A percentile compares a stretch with the other conserved stretches of the same genome.
phyloP scores from a whole-genome alignment of 371 early-diverging fungal genomes.

The Saksenaea oblongispora region DNA sequence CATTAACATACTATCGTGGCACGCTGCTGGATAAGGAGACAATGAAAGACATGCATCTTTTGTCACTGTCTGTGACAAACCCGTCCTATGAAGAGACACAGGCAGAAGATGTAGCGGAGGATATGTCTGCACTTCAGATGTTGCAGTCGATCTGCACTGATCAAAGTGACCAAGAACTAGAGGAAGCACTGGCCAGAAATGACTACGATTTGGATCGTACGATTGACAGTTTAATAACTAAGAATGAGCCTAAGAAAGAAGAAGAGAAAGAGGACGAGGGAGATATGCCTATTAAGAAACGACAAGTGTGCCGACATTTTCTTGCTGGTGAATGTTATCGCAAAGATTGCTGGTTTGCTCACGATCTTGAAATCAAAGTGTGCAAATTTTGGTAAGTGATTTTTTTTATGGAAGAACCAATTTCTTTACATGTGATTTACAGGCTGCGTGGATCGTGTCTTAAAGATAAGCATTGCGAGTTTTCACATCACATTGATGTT shows the following conservation, averaged over 20 bases:
- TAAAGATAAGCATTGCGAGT: slow-evolving; percentile 72
- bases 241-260: not conserved
- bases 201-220: slow-evolving; percentile 57
- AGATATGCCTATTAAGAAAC: slow-evolving; percentile 23
- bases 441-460: slow-evolving; percentile 70
- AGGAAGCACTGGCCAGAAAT: slow-evolving; percentile 37
- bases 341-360: slow-evolving; percentile 81
- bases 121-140: slow-evolving; percentile 62
- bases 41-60: slow-evolving; percentile 38
- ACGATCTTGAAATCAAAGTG: slow-evolving; percentile 69
- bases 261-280: not conserved
- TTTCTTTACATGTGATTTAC: not conserved
- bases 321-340: slow-evolving; percentile 76
- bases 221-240: slow-evolving; percentile 32
- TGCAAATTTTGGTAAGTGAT: slow-evolving; percentile 73
- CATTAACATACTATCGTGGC: slow-evolving; percentile 45
- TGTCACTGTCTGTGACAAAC: slow-evolving; percentile 29
- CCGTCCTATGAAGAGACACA: slow-evolving; percentile 39
- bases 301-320: slow-evolving; percentile 75
- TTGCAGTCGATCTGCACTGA: slow-evolving; percentile 55
- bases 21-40: slow-evolving; percentile 35
- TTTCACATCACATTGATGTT: slow-evolving; percentile 57
- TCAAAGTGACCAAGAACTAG: slow-evolving; percentile 43
- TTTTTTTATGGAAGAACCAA: not conserved
- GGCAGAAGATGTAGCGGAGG: slow-evolving; percentile 43